Evolutionary conservation across 2,329 filamentous ascomycete species (phyloP), one percentile per base, ranked within the genome.

Genomic region (Penicillium sp.): DNA sequence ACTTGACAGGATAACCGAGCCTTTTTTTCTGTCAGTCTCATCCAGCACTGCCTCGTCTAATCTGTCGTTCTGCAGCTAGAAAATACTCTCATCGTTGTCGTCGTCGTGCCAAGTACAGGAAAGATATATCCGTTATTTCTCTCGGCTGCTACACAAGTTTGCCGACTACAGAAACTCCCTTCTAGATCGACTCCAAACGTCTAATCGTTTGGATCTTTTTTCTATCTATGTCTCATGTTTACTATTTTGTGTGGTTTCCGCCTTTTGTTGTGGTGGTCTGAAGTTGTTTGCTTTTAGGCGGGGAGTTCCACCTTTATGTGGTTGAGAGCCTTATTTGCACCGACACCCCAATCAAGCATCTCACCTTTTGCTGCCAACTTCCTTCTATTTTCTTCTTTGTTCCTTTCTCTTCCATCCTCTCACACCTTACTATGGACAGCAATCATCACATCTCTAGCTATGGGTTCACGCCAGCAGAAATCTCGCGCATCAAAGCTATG

Each of bases 211-310:
- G 18, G 20, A 8, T 30, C 26, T 47, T 30, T 28, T 12, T 18
- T 18, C 5, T 47, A 30, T 48, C 38, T 51, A 58, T 58, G 55
- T 57, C 55, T 48, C 56, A 58, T 50, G 38, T 49, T 46, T 58
- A 58, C 50, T 58, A 58, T 30, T 58, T 58, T 54, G 38, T 58
- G 16, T 58, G 56, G 56, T 58, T 58, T 42, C 56, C 56, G 42
- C 56, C 56, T 14, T 58, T 58, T 47, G 47, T 54, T 53, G 45
- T 58, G 26, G 26, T 26, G 38, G 47, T 21, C 38, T 58, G 50
- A 58, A 30, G 14, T 47, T 38, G 30, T 7, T 38, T 38, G 30
- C 16, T 18, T n/a, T 43, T 14, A 43, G 20, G 40, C 20, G 40
- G 40, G 40, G 20, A 18, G 40, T 12, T 43, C 18, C 35, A 18